phyloP scores from a whole-genome alignment of 1,139 yeast species.

The Nakaseomyces sp. region DNA sequence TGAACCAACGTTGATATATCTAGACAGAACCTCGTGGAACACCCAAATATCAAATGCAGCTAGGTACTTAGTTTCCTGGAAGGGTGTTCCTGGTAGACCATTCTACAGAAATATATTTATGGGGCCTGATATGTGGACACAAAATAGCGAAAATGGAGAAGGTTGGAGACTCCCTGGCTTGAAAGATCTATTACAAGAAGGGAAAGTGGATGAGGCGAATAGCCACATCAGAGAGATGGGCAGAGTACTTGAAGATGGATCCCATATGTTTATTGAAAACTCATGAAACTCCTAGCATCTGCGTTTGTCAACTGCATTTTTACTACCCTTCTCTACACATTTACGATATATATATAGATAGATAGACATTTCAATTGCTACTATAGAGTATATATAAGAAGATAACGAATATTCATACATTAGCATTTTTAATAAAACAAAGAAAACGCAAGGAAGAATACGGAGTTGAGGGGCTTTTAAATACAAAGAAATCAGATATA shows the following conservation, averaged over 20 bases:
- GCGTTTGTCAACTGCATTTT: no score
- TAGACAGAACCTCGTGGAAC: constrained; percentile 7
- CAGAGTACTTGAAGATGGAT: neutral
- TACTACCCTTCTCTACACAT: no score
- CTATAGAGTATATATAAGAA: no score
- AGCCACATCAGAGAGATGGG: neutral
- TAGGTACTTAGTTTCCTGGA: constrained; percentile 4
- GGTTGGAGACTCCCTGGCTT: constrained; percentile 6
- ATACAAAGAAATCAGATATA: no score
- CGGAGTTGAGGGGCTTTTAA: no score
- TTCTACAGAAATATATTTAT: constrained; percentile 6
- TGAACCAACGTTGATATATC: constrained; percentile 5
- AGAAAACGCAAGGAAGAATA: no score
- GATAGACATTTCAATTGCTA: no score
- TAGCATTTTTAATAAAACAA: no score
- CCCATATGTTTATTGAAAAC: neutral
- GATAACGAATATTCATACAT: no score
- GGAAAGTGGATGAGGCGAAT: neutral
- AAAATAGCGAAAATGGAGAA: neutral
- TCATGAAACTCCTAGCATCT: no score
- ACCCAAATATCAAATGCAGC: neutral
- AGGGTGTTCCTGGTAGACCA: constrained; percentile 4
- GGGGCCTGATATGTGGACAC: constrained; percentile 5
- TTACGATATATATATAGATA: no score
- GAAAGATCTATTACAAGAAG: constrained; percentile 2